phyloP scores from a whole-genome alignment of 805 yeast genomes.

The Metschnikowia amazonensis region DNA sequence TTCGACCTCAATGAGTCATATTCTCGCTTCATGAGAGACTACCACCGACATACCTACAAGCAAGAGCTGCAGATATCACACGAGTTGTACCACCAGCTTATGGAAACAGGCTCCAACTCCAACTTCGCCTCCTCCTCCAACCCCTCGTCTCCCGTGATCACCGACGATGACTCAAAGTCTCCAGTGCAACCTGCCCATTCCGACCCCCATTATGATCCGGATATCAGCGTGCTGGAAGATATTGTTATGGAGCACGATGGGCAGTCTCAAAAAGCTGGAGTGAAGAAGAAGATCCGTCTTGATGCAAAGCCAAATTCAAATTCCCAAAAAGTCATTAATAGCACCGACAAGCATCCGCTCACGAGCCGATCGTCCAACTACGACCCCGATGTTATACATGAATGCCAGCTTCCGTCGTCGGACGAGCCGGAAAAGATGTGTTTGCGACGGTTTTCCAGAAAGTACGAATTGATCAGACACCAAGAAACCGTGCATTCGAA shows the following conservation, averaged over 20 bases:
- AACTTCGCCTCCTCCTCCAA: constrained; percentile 5
- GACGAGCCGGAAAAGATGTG: constrained; percentile 41
- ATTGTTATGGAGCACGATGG: background rate
- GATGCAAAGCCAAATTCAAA: constrained; percentile 25
- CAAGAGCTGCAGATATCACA: constrained; percentile 12
- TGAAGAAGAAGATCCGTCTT: constrained; percentile 17
- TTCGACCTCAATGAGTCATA: constrained; percentile 42
- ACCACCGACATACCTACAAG: constrained; percentile 25
- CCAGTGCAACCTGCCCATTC: background rate
- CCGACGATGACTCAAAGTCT: constrained; percentile 7
- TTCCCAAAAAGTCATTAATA: constrained; percentile 29
- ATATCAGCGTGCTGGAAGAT: constrained; percentile 1
- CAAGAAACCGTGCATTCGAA: constrained; percentile 95
- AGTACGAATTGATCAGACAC: constrained; percentile 91
- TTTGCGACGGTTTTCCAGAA: constrained; percentile 46
- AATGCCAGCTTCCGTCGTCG: constrained; percentile 43
- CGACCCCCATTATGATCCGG: constrained; percentile 1
- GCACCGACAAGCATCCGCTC: constrained; percentile 17
- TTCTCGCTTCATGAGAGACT: constrained; percentile 31
- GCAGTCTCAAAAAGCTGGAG: background rate
- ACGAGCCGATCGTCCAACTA: constrained; percentile 39
- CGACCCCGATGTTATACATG: constrained; percentile 46
- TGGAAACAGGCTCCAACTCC: constrained; percentile 3
- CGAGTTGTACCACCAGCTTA: constrained; percentile 3
- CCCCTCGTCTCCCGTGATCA: constrained; percentile 7